Evolutionary conservation across 108 stramenopile genomes (phyloP), one percentile per base, ranked within the genome.

Genomic region (Nitzschia putrida): DNA sequence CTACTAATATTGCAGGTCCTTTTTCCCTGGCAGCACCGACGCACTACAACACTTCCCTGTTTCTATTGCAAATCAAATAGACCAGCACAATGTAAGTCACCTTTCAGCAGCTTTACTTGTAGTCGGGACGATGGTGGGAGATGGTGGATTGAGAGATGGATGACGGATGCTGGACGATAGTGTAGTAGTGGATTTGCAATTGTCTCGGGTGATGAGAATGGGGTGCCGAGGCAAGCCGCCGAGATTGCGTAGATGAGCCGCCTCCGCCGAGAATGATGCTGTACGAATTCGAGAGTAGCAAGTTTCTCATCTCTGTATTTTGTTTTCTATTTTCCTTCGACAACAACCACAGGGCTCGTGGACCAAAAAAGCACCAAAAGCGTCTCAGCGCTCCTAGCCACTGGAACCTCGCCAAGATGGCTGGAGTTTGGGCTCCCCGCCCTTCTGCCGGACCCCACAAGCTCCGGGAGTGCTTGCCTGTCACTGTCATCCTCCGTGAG

Each of bases 351-450:
- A 93, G 88, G 96, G 82, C 96, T 75, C 95, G 96, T 74, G 99
- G 99, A 73, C 97, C 97, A 11, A 94, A 96, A 92, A 98, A 98
- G 84, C 99, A 99, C 71, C 83, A 98, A 70, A 99, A 99, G 98
- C 96, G 99, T 64, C 90, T 99, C 82, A 90, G 97, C 95, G 97
- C 99, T 71, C 99, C 99, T 68, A 83, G 80, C 63, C 97, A 98
- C 79, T 99, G 99, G 99, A 97, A 98, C 86, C 90, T 98, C 75
- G 96, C 88, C 72, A 98, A 99, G 87, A 96, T 98, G 96, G 96
- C 89, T 58, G 98, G 99, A 69, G 96, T 98, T 68, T 99, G 90
- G 86, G 98, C 91, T 40, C 95, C 94, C 57, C 86, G 91, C 67
- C 95, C 97, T 68, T 95, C 94, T 45, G 53, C 93, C 39, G 99